Evolutionary conservation across 2,329 filamentous ascomycete genomes (phyloP).

Genomic region (Colletotrichum paranaense): DNA sequence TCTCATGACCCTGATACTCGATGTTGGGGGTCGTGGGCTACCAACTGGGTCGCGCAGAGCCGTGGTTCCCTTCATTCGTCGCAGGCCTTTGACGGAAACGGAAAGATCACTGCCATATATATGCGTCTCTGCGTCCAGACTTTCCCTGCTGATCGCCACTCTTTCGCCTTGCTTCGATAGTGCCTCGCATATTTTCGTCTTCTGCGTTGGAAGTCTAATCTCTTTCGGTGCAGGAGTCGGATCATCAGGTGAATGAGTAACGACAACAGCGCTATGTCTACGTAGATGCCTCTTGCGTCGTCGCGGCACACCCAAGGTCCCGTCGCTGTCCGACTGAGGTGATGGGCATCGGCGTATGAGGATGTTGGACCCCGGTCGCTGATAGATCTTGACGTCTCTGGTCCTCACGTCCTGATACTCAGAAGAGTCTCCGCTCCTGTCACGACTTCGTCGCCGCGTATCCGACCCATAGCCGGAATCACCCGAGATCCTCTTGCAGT

Average conservation of each 20-base stretch:
- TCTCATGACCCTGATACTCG: background rate
- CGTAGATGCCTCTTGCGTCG: background rate
- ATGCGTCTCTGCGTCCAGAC: background rate
- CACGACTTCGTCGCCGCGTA: background rate
- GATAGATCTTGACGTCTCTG: background rate
- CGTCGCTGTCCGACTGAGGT: background rate
- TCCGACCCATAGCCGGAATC: constrained; percentile 27
- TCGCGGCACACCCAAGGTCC: background rate
- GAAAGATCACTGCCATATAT: background rate
- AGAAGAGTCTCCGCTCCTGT: background rate
- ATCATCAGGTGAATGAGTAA: background rate
- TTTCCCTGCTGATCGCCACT: background rate
- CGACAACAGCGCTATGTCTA: background rate
- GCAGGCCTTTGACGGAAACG: background rate
- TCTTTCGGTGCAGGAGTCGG: too few species aligned
- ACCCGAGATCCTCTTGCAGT: constrained; percentile 12
- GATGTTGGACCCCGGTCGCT: too few species aligned
- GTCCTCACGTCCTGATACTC: background rate
- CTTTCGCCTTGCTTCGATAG: background rate
- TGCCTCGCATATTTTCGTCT: background rate
- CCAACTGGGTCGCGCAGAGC: background rate
- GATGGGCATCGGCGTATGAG: background rate
- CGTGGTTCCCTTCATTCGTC: constrained; percentile 12
- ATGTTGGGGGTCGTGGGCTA: background rate
- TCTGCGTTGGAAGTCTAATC: background rate